Evolutionary conservation across 805 yeast species (phyloP), one percentile per base, ranked within the genome.

Genomic region (Dipodascopsis uninucleata): DNA sequence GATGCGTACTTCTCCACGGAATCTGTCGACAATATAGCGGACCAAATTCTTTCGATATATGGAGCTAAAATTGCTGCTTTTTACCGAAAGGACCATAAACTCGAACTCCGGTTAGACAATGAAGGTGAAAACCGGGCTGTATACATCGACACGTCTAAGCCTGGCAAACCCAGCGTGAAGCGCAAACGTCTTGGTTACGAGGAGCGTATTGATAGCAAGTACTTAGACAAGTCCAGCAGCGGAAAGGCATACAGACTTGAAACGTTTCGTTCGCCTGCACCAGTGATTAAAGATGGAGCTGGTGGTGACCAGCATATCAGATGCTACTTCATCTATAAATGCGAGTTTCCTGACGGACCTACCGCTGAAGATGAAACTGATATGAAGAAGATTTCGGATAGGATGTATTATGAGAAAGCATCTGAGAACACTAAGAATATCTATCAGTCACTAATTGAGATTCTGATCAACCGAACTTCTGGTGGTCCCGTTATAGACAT

Each of bases 1-100:
- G 50, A 88, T 61, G 82, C 86, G 24, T 90, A 85, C 66, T 89
- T 90, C 63, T 93, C 93, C 33, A 78, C 83, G 52, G 96, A 90
- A 61, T 71, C 85, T 4, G 83, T 89, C 10, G 78, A 75, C 41
- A 85, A 82, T 49, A 84, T 90, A 55, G 89, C 85, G 14, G 76
- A 82, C 43, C 88, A 89, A 61, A 85, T 90, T 57, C 84, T 84
- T 60, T 84, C 96, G 7, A 72, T 90, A 43, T 90, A 90, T 67
- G 85, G 96, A 26, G 89, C 97, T 45, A 93, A 93, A 64, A 76
- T 93, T 42, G 93, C 90, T 57, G 95, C 96, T 5, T 85, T 75
- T 61, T 83, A 93, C 3, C 74, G 81, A 38, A 76, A 69, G 45
- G 70, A 72, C 61, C 55, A 67, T 62, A 68, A 70, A 52, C 81